A percentile compares a stretch with the other conserved stretches of the same genome.
phyloP scores from a whole-genome alignment of 179 eudicot species.

The Beta lomatogona region DNA sequence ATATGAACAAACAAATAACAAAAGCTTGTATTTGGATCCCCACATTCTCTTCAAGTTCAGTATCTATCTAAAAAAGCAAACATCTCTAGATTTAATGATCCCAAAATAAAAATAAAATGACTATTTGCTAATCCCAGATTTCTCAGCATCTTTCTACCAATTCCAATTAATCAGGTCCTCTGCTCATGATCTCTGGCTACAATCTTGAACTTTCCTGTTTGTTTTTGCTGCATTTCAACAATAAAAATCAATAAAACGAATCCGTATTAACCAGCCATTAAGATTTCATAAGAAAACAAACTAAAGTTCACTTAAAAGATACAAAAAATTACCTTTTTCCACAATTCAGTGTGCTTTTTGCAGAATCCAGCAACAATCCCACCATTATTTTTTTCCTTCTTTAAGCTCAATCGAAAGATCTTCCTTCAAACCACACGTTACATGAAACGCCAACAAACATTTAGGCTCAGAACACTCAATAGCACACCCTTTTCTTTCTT shows the following conservation, averaged over 20 bases:
- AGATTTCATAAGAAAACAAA: not conserved
- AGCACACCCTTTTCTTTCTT: slow-evolving; percentile 56
- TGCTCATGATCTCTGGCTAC: slow-evolving; percentile 58
- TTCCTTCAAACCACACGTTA: slow-evolving; percentile 75
- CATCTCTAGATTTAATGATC: not conserved
- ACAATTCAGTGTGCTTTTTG: slow-evolving; percentile 62
- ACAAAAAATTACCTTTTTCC: slow-evolving; percentile 56
- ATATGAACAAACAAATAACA: not conserved
- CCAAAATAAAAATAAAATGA: not conserved
- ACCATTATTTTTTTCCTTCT: slow-evolving; percentile 52
- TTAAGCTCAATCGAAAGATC: slow-evolving; percentile 79
- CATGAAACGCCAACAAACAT: slow-evolving; percentile 72
- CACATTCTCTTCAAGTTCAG: not conserved
- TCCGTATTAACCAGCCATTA: not conserved
- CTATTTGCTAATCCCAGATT: slow-evolving; percentile 2
- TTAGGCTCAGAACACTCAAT: slow-evolving; percentile 81
- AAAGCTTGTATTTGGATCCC: not conserved
- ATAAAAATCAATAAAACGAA: not conserved
- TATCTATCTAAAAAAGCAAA: not conserved
- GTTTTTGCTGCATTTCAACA: slow-evolving; percentile 71
- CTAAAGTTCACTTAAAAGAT: no score
- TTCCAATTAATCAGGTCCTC: not conserved
- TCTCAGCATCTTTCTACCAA: slow-evolving; percentile 5
- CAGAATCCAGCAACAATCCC: slow-evolving; percentile 87
- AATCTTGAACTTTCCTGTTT: slow-evolving; percentile 87